phyloP scores from a whole-genome alignment of 257 asterid species.

The Solanum lycopersicoides region DNA sequence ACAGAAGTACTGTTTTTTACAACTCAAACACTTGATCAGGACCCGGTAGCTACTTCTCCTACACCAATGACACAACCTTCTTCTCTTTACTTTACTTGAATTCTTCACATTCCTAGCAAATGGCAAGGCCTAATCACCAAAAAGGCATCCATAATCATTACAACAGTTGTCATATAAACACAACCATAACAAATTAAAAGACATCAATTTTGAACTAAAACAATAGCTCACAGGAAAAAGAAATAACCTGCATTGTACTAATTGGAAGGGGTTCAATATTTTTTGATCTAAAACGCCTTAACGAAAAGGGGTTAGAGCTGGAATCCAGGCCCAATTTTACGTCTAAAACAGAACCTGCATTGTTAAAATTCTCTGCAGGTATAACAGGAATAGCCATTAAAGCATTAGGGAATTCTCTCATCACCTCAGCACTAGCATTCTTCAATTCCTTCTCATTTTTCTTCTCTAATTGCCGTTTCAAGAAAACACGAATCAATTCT shows the following conservation, averaged over 20 bases:
- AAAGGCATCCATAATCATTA: not conserved
- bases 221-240: not conserved
- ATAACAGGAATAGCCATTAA: slow-evolving; percentile 67
- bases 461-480: slow-evolving; percentile 79
- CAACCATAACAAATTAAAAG: not conserved
- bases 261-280: slow-evolving; percentile 75
- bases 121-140: slow-evolving; percentile 53
- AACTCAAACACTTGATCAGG: slow-evolving; percentile 66
- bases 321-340: slow-evolving; percentile 48
- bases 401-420: slow-evolving; percentile 66
- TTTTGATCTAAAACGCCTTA: slow-evolving; percentile 74
- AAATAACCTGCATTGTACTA: slow-evolving; percentile 70
- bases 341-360: slow-evolving; percentile 29
- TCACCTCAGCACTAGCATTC: slow-evolving; percentile 25
- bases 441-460: slow-evolving; percentile 49
- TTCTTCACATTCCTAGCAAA: slow-evolving; percentile 43
- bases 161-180: not conserved
- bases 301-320: slow-evolving; percentile 14
- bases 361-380: slow-evolving; percentile 13
- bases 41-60: slow-evolving; percentile 32
- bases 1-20: slow-evolving; percentile 81
- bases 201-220: not conserved
- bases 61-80: slow-evolving; percentile 92
- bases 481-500: slow-evolving; percentile 75
- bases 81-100: slow-evolving; percentile 17